Percentiles rank a stretch among this genome's conserved stretches.
phyloP scores from a whole-genome alignment of 2,329 filamentous ascomycete genomes.

The Botryotinia narcissicola region DNA sequence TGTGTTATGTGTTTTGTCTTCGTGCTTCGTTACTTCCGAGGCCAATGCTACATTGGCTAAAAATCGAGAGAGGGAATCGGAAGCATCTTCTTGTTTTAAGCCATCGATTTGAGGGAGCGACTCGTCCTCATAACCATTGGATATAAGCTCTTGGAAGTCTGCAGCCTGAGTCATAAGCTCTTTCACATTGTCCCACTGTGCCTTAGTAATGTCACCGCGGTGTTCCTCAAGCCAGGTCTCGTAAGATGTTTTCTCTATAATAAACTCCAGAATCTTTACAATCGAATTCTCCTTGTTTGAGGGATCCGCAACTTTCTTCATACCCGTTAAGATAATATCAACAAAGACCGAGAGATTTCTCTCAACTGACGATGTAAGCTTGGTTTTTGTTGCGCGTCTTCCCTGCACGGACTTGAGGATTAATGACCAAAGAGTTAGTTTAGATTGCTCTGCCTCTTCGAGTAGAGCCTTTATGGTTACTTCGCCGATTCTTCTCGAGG shows the following conservation, averaged over 20 bases:
- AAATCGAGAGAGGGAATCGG: conserved; percentile 67
- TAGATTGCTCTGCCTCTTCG: conserved; percentile 70
- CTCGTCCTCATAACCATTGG: conserved; percentile 48
- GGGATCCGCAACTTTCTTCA: conserved; percentile 49
- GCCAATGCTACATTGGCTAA: conserved; percentile 89
- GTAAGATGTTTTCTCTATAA: conserved; percentile 66
- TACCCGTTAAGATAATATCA: conserved; percentile 56
- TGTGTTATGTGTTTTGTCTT: conserved; percentile 54
- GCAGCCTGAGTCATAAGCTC: conserved; percentile 79
- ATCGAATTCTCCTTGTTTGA: conserved; percentile 25
- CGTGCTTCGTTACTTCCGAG: conserved; percentile 68
- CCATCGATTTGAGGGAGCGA: conserved; percentile 67
- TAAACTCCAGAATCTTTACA: conserved; percentile 48
- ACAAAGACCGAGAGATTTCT: conserved; percentile 58
- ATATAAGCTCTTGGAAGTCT: conserved; percentile 55
- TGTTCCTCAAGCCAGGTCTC: conserved; percentile 70
- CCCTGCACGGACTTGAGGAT: conserved; percentile 59
- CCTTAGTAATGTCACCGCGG: conserved; percentile 72
- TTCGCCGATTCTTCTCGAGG: conserved; percentile 77
- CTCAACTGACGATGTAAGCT: conserved; percentile 53
- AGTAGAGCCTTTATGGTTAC: conserved; percentile 70
- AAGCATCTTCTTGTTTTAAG: conserved; percentile 64
- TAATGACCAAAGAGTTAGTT: conserved; percentile 73
- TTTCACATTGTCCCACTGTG: conserved; percentile 83
- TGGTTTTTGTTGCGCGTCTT: conserved; percentile 49